These are phyloP conservation scores for Lactifluus pinguis DNA, from an alignment of 768 basidiomycete species.

Conservation along the genomic window DNA sequence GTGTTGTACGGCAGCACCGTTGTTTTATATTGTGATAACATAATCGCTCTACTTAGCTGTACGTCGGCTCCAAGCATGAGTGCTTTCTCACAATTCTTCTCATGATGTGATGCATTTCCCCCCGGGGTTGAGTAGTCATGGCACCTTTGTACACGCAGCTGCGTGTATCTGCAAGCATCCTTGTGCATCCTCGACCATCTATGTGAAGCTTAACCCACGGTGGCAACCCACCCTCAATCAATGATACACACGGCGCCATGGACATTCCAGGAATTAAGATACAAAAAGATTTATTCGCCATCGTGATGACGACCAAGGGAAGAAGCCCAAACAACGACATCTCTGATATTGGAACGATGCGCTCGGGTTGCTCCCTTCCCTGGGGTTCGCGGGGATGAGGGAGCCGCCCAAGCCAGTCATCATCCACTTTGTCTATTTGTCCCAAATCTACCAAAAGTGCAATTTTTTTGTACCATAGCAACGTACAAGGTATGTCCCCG, in stretches of 20 bases:
- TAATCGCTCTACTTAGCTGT: not conserved
- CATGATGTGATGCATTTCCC: not conserved
- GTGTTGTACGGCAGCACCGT: not conserved
- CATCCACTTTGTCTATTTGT: not conserved
- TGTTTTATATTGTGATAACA: not conserved
- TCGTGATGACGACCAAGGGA: not conserved
- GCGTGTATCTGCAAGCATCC: not conserved
- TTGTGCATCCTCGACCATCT: not conserved
- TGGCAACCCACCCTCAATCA: not conserved
- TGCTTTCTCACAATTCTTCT: not conserved
- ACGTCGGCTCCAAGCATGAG: not conserved
- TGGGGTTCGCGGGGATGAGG: not conserved
- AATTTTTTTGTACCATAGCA: not conserved
- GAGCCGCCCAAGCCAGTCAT: not conserved
- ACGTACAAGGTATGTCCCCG: no score
- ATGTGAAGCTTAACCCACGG: not conserved
- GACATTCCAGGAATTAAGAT: not conserved
- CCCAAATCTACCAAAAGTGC: not conserved
- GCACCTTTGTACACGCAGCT: not conserved
- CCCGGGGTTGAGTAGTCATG: not conserved
- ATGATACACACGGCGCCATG: not conserved
- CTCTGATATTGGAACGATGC: not conserved
- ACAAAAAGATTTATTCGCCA: not conserved
- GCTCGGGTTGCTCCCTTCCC: not conserved
- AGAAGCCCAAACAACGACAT: not conserved